Base-by-base conservation (phyloP, 352 stramenopile species). In the Hyaloperonospora brassicae region DNA sequence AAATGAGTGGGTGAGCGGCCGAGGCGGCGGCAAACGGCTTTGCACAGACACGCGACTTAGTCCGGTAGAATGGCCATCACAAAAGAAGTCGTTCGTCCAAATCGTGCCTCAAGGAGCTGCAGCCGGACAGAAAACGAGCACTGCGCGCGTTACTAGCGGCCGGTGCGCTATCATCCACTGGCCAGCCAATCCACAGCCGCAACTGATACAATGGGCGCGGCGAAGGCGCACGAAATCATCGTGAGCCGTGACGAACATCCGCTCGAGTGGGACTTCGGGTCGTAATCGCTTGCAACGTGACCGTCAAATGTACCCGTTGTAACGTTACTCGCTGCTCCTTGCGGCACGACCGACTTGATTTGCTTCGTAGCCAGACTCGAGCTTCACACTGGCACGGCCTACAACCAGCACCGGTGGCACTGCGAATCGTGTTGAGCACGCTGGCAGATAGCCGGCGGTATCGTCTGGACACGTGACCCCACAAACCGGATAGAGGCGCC, bases 51-150 rank as follows among this genome's bases (percentile, higher is more conserved):
- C 17, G 17, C 17, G 17, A 17, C 27, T 34, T 34, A 8, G 8
- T 34, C 27, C 27, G 27, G 27, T 34, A 34, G 27, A 34, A 34
- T 10, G 3, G 42, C 31, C 24, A 24, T 23, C 24, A 52, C 64
- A 57, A 61, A 68, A 62, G 56, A 68, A 62, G 44, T 64, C 42
- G 14, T 43, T 40, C 52, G 42, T 47, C 27, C 53, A 55, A 39
- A 27, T 40, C 43, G 47, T 48, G 42, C 47, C 56, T 58, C 46
- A 35, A 50, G 48, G 34, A 23, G 13, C 44, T 53, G 47, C 46
- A 55, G 64, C 61, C 56, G 64, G 51, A 61, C 64, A 55, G 56
- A 68, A 34, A 34, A 4, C 55, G 60, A 68, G 55, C 50, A 68
- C 11, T 59, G 61, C 35, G 31, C 5, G 36, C 47, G 57, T 67